phyloP scores from a whole-genome alignment of 2,329 filamentous ascomycete species.

The Pseudogymnoascus sp. region DNA sequence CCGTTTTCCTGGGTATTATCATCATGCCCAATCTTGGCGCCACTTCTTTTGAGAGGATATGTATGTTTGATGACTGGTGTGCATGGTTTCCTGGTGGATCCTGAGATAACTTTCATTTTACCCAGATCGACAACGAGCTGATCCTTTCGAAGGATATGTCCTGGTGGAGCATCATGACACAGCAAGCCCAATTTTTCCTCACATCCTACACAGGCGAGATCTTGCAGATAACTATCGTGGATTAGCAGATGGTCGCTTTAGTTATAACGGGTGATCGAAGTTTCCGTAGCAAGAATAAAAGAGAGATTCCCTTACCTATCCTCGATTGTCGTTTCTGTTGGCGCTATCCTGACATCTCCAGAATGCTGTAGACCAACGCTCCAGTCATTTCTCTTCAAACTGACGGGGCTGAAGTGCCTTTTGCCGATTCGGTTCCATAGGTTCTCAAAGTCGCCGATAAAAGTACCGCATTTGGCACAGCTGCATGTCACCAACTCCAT shows the following conservation, averaged over 20 bases:
- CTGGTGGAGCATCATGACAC: conserved; percentile 26
- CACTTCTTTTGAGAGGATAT: neutral
- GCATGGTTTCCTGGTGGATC: conserved; percentile 19
- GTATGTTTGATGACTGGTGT: conserved; percentile 1
- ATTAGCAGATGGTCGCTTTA: neutral
- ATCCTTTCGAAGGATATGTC: conserved; percentile 24
- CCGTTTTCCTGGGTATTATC: neutral
- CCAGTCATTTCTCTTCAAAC: conserved; percentile 14
- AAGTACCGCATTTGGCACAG: conserved; percentile 24
- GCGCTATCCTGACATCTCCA: conserved; percentile 21
- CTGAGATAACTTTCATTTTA: conserved; percentile 21
- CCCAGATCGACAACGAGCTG: conserved; percentile 25
- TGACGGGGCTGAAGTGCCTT: conserved; percentile 25
- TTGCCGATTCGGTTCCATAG: conserved; percentile 28
- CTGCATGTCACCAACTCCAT: conserved; percentile 23
- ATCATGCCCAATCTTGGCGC: neutral
- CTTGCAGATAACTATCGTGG: conserved; percentile 23
- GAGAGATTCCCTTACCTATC: conserved; percentile 19
- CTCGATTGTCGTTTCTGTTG: conserved; percentile 20
- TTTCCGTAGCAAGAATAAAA: neutral
- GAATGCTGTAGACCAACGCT: conserved; percentile 20
- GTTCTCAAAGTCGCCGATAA: conserved; percentile 25
- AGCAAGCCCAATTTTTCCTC: conserved; percentile 21
- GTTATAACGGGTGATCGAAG: neutral
- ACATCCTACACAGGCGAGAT: conserved; percentile 26